Conservation (phyloP, 2,329 filamentous ascomycete species). For the Colletotrichum theobromicola region DNA sequence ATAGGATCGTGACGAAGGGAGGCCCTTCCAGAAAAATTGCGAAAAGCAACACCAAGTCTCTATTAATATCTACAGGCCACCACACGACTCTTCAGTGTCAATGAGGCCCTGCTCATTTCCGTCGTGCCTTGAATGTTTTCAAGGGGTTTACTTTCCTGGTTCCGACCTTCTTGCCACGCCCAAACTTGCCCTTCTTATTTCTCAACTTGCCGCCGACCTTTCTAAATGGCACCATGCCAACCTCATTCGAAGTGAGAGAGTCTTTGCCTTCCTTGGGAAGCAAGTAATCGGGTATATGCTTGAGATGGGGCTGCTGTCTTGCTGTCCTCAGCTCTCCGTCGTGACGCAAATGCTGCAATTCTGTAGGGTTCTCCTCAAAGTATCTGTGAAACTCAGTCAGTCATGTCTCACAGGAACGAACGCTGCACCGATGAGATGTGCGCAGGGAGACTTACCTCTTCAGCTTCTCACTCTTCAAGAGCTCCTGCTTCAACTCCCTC, state of each 20-base stretch:
- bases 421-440: not conserved
- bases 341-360: constrained; percentile 85
- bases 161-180: constrained; percentile 49
- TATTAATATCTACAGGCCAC: not conserved
- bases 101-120: constrained; percentile 41
- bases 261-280: constrained; percentile 74
- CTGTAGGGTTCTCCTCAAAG: constrained; percentile 95
- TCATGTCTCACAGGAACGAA: not conserved
- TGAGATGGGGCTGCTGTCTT: constrained; percentile 85
- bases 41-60: not conserved
- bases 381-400: constrained; percentile 51
- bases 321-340: constrained; percentile 87
- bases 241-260: constrained; percentile 65
- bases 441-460: constrained; percentile 57
- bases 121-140: constrained; percentile 81
- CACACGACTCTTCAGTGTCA: not conserved
- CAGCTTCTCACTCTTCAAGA: constrained; percentile 92
- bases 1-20: not conserved
- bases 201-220: constrained; percentile 58
- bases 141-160: constrained; percentile 81
- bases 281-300: constrained; percentile 93
- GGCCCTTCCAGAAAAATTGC: not conserved
- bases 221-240: constrained; percentile 77
- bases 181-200: constrained; percentile 47
- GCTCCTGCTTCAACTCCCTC: constrained; percentile 84